Percentiles rank a stretch among this genome's conserved stretches.
phyloP scores from a whole-genome alignment of 768 basidiomycete genomes.

The Cyclocybe aegerita region DNA sequence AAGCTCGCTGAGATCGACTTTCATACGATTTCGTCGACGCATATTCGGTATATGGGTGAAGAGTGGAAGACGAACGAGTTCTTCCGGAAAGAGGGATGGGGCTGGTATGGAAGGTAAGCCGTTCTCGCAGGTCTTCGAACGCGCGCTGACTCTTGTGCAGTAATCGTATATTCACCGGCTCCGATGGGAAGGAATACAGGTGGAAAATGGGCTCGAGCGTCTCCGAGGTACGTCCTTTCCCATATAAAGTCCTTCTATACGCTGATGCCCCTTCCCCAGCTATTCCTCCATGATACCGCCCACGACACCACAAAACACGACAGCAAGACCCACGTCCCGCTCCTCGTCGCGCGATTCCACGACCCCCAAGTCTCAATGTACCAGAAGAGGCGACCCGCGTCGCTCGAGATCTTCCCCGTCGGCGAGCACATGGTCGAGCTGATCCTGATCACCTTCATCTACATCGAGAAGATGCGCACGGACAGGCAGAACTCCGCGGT shows the following conservation, averaged over 20 bases:
- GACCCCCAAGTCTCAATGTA: conserved; percentile 2
- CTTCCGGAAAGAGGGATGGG: conserved; percentile 21
- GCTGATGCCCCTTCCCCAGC: not conserved
- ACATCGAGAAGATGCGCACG: conserved; percentile 19
- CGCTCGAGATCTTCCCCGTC: conserved; percentile 18
- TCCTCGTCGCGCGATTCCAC: conserved; percentile 12
- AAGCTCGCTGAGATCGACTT: conserved; percentile 13
- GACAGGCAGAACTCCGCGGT: not conserved
- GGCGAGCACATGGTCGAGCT: conserved; percentile 20
- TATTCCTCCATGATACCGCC: conserved; percentile 7
- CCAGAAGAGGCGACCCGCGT: conserved; percentile 9
- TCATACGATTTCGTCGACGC: conserved; percentile 7
- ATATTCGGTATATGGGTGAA: conserved; percentile 10
- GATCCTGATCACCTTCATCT: conserved; percentile 22
- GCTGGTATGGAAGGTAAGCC: conserved; percentile 13
- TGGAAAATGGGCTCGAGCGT: conserved; percentile 17
- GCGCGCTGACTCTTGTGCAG: conserved; percentile 3
- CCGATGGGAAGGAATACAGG: conserved; percentile 18
- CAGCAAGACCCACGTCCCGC: conserved; percentile 12
- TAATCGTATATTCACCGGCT: conserved; percentile 16
- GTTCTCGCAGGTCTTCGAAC: not conserved
- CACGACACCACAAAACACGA: conserved; percentile 2
- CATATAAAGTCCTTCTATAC: not conserved
- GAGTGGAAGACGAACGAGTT: conserved; percentile 14
- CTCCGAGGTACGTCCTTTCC: conserved; percentile 6